Base-by-base conservation (phyloP, 2,329 filamentous ascomycete species). In the Trichoderma gracile region DNA sequence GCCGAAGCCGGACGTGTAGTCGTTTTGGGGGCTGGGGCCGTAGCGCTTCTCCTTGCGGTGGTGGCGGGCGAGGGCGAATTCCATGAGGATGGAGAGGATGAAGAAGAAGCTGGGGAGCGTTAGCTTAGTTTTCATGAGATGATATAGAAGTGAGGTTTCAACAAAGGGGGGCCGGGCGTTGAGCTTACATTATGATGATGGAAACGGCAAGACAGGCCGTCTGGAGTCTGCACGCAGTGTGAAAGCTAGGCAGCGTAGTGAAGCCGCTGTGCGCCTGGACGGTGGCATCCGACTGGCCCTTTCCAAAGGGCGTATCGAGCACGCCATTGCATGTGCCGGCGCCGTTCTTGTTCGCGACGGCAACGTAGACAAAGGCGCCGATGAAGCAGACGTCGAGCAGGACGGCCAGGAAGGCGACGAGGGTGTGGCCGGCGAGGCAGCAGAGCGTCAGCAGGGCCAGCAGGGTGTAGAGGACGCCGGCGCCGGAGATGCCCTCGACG, bases 301-400 rank as follows among this genome's bases (percentile, higher is more conserved):
- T 81, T 43, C 93, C 93, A 60, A 94, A 85, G 7, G 86, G 87
- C 17, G 87, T 94, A 54, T 82, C 79, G 65, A 93, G 82, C 17
- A 78, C 78, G 15, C 78, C 81, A 17, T 67, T 73, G 80, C 93
- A 97, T 56, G 78, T 84, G 66, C 82, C 77, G 0, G 86, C 85
- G 43, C 93, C 93, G 63, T 85, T 78, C 43, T 89, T 84, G 66
- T 91, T 93, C 67, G 91, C 82, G 55, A 89, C 81, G 0, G 93
- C 92, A 66, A 97, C 85, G 73, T 93, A 96, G 73, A 96, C 85
- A 80, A 95, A 95, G 65, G 82, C 86, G 46, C 84, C 91, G 59
- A 86, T 79, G 76, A 97, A 96, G 71, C 84, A 84, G 60, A 95
- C 71, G 72, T 97, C 92, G 54, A 97, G 81, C 25, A 93, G 67